Evolutionary conservation across 2,329 filamentous ascomycete species (phyloP).

Genomic region (Dryadomyces quercivorus): DNA sequence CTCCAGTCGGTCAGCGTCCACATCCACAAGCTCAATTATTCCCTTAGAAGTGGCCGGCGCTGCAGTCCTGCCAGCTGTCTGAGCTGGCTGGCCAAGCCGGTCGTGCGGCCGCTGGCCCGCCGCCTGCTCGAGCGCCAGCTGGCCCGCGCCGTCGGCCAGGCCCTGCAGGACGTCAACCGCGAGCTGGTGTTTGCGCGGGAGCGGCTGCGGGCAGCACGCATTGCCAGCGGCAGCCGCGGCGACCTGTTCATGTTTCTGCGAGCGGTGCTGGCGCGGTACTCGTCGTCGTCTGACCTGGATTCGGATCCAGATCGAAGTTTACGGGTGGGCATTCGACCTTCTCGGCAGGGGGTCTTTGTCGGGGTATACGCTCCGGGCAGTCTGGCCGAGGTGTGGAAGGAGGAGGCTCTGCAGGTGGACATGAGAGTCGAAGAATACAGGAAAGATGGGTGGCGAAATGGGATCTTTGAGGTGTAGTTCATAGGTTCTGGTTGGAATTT

Average conservation of each 20-base stretch:
- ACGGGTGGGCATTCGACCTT: constrained; percentile 52
- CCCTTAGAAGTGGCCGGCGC: constrained; percentile 30
- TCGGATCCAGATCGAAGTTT: background rate
- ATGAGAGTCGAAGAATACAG: constrained; percentile 67
- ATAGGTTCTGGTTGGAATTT: no score
- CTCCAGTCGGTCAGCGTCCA: constrained; percentile 65
- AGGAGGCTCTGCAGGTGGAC: constrained; percentile 57
- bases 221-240: constrained; percentile 51
- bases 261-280: constrained; percentile 66
- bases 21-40: constrained; percentile 80
- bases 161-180: constrained; percentile 63
- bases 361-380: constrained; percentile 83
- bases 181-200: constrained; percentile 82
- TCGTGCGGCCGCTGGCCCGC: constrained; percentile 57
- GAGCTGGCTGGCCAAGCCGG: constrained; percentile 71
- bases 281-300: constrained; percentile 11
- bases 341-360: constrained; percentile 53
- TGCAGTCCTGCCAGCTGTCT: constrained; percentile 67
- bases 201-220: constrained; percentile 70
- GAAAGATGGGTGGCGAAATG: constrained; percentile 67
- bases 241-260: constrained; percentile 73
- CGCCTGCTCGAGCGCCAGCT: constrained; percentile 71
- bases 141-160: constrained; percentile 55
- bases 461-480: constrained; percentile 48
- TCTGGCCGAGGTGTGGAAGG: constrained; percentile 79